Evolutionary conservation across 108 stramenopile genomes (phyloP).

Genomic region (Bacterosira constricta): DNA sequence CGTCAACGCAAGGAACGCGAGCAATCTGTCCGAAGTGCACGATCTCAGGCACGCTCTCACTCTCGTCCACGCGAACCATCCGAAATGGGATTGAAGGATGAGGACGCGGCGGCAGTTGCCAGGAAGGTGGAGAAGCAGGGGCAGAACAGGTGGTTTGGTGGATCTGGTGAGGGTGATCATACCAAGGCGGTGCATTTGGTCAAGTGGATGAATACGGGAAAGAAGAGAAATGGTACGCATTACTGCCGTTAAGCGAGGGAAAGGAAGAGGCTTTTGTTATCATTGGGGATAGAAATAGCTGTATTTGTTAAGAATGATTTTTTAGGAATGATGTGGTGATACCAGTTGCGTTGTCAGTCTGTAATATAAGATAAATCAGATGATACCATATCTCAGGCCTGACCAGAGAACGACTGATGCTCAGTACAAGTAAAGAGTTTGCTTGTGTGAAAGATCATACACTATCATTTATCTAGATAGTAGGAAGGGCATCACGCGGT

Average conservation of each 20-base stretch:
- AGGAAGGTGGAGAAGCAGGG: constrained; percentile 74
- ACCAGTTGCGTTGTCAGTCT: too few relatives aligned
- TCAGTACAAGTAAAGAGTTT: too few relatives aligned
- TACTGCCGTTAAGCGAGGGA: constrained; percentile 49
- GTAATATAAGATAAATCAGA: too few relatives aligned
- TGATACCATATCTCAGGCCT: too few relatives aligned
- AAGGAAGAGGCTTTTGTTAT: too few relatives aligned
- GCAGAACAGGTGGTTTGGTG: constrained; percentile 68
- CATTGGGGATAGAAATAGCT: too few relatives aligned
- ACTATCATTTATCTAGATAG: too few relatives aligned
- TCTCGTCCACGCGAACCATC: constrained; percentile 80
- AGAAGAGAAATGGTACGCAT: constrained; percentile 91
- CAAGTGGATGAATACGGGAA: constrained; percentile 93
- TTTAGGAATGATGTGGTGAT: too few relatives aligned
- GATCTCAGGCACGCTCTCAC: constrained; percentile 74
- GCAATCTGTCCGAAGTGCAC: constrained; percentile 58
- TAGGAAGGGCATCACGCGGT: too few relatives aligned
- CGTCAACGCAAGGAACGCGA: constrained; percentile 67
- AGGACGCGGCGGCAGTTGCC: constrained; percentile 61
- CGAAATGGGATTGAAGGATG: constrained; percentile 80
- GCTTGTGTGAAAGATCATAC: too few relatives aligned
- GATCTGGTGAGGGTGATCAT: constrained; percentile 86
- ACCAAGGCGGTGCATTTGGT: constrained; percentile 88
- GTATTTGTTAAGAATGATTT: too few relatives aligned
- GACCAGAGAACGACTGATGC: too few relatives aligned